These are phyloP conservation scores for Phytopythium ostracodes DNA, from an alignment of 352 stramenopile genomes.

Conservation along the genomic window DNA sequence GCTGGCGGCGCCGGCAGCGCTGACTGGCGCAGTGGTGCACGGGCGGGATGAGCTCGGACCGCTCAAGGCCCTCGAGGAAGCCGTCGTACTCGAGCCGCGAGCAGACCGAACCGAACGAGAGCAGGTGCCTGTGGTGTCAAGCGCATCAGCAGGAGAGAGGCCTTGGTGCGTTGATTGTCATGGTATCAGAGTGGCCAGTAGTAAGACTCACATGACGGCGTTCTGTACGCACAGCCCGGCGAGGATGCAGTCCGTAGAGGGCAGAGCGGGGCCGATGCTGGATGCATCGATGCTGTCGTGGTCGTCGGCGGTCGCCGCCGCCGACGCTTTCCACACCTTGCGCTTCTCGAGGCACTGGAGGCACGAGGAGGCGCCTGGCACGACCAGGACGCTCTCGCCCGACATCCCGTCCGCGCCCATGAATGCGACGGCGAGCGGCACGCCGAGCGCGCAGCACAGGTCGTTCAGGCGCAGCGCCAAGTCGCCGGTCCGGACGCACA, in stretches of 20 bases:
- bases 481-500: constrained; percentile 21
- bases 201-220: constrained; percentile 25
- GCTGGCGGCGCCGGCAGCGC: constrained; percentile 15
- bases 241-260: constrained; percentile 44
- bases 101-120: constrained; percentile 27
- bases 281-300: not conserved
- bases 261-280: constrained; percentile 12
- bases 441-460: constrained; percentile 28
- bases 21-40: constrained; percentile 35
- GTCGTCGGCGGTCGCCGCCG: not conserved
- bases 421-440: constrained; percentile 29
- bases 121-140: constrained; percentile 11
- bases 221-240: constrained; percentile 40
- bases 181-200: too few relatives aligned
- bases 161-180: too few relatives aligned
- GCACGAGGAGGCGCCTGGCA: constrained; percentile 33
- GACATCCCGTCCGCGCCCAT: constrained; percentile 32
- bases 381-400: constrained; percentile 29
- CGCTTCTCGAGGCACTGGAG: constrained; percentile 44
- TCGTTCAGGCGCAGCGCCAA: constrained; percentile 40
- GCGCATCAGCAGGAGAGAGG: too few relatives aligned
- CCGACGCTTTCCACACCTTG: constrained; percentile 25
- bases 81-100: constrained; percentile 47
- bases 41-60: constrained; percentile 31
- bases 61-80: constrained; percentile 40